Evolutionary conservation across 2,329 filamentous ascomycete species (phyloP).

Genomic region (Alternaria incomplexa): DNA sequence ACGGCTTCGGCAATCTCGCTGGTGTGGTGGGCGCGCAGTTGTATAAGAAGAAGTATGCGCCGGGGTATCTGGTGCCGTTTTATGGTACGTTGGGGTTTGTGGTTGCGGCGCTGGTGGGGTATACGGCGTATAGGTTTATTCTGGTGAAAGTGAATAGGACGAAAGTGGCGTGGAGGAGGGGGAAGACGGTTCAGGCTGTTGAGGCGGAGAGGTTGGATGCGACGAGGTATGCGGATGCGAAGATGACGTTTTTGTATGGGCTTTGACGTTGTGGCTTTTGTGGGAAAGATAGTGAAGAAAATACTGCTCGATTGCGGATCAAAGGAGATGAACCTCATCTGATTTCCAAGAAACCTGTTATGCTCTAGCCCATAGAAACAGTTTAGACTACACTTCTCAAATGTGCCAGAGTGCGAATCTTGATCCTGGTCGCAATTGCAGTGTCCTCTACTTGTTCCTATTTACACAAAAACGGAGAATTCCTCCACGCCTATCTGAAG

Average conservation of each 20-base stretch:
- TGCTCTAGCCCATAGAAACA: too few relatives aligned
- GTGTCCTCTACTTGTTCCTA: too few relatives aligned
- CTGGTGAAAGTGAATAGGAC: conserved; percentile 21
- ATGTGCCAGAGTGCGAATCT: too few relatives aligned
- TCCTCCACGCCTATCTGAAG: too few relatives aligned
- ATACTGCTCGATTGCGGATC: too few relatives aligned
- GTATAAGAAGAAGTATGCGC: conserved; percentile 24
- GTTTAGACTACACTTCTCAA: too few relatives aligned
- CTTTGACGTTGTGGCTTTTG: too few relatives aligned
- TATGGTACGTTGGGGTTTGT: conserved; percentile 33
- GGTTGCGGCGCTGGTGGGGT: conserved; percentile 23
- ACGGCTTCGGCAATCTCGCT: conserved; percentile 35
- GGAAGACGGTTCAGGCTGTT: conserved; percentile 18
- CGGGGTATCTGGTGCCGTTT: conserved; percentile 24
- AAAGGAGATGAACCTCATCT: too few relatives aligned
- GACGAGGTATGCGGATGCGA: conserved; percentile 28
- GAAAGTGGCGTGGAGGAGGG: conserved; percentile 15
- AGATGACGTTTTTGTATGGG: conserved; percentile 35
- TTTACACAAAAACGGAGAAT: too few relatives aligned
- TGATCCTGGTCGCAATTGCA: too few relatives aligned
- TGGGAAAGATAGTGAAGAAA: too few relatives aligned
- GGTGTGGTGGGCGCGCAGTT: conserved; percentile 30
- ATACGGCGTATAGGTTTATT: conserved; percentile 25
- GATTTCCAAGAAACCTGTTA: too few relatives aligned
- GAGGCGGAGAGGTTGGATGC: conserved; percentile 23